Evolutionary conservation across 176 grass and related monocot species (phyloP).

Genomic region (Bothriochloa decipiens): DNA sequence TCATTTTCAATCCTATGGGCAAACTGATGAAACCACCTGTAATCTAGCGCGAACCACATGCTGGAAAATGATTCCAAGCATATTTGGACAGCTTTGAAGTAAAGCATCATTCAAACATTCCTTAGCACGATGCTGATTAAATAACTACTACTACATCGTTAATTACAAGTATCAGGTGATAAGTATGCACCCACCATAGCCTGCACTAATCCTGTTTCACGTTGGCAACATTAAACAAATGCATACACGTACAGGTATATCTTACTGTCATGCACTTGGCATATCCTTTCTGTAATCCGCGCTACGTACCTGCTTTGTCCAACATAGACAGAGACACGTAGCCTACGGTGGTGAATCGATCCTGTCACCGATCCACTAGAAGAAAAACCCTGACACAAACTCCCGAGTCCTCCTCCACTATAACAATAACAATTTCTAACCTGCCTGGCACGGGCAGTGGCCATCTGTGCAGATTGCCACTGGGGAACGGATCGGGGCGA

Average conservation of each 20-base stretch:
- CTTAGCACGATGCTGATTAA: neutral
- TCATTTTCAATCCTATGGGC: slow-evolving; percentile 32
- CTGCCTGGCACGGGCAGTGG: neutral
- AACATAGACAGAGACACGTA: neutral
- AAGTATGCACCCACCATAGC: neutral
- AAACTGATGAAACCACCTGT: neutral
- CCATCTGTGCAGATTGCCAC: neutral
- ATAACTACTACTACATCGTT: neutral
- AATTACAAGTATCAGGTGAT: neutral
- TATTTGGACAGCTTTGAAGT: neutral
- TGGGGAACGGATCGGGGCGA: neutral
- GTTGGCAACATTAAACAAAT: slow-evolving; percentile 8
- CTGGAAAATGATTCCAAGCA: slow-evolving; percentile 21
- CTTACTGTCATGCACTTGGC: neutral
- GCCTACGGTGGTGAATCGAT: neutral
- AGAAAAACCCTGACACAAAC: neutral
- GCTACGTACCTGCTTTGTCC: neutral
- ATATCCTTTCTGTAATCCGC: neutral
- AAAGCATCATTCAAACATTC: neutral
- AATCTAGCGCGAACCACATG: neutral
- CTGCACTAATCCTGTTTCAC: slow-evolving; percentile 7
- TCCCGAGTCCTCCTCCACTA: neutral
- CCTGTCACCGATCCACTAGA: neutral
- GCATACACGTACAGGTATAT: neutral
- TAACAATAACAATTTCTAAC: neutral